Conservation (phyloP, 2,329 filamentous ascomycete species). For the Monosporascus sp. region DNA sequence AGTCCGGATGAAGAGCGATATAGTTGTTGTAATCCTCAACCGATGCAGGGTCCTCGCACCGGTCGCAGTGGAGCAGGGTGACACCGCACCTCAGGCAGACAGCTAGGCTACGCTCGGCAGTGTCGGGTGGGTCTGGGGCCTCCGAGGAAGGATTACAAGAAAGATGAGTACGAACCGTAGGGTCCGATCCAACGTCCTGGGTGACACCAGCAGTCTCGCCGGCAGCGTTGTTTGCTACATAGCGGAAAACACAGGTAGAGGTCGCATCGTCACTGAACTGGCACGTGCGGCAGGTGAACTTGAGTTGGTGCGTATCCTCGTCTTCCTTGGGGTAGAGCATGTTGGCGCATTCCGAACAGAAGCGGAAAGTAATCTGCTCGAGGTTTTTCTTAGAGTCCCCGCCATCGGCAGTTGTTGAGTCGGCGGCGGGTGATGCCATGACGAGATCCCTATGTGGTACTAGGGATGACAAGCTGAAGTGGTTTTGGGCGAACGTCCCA, state of each 20-base stretch:
- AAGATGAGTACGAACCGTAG: conserved; percentile 77
- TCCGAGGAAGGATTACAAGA: conserved; percentile 8
- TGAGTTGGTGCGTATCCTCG: conserved; percentile 72
- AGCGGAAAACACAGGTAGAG: conserved; percentile 91
- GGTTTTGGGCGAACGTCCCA: neutral
- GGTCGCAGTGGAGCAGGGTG: conserved; percentile 25
- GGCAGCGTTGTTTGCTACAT: conserved; percentile 84
- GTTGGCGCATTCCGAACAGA: conserved; percentile 98
- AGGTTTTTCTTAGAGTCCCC: conserved; percentile 44
- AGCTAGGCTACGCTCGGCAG: conserved; percentile 17
- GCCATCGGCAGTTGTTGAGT: conserved; percentile 47
- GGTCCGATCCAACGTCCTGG: conserved; percentile 94
- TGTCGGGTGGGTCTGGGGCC: neutral
- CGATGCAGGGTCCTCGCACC: conserved; percentile 23
- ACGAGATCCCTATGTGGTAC: conserved; percentile 1
- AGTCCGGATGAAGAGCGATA: conserved; percentile 16
- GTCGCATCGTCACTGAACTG: conserved; percentile 82
- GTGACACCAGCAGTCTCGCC: conserved; percentile 96
- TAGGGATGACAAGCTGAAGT: conserved; percentile 1
- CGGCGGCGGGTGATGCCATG: conserved; percentile 41
- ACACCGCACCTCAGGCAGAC: conserved; percentile 27
- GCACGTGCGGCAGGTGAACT: conserved; percentile 95
- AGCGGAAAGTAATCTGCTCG: conserved; percentile 91
- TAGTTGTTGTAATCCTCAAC: conserved; percentile 24
- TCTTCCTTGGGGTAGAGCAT: conserved; percentile 98